Evolutionary conservation across 257 asterid genomes (phyloP).

Genomic region (Lithospermum erythrorhizon): DNA sequence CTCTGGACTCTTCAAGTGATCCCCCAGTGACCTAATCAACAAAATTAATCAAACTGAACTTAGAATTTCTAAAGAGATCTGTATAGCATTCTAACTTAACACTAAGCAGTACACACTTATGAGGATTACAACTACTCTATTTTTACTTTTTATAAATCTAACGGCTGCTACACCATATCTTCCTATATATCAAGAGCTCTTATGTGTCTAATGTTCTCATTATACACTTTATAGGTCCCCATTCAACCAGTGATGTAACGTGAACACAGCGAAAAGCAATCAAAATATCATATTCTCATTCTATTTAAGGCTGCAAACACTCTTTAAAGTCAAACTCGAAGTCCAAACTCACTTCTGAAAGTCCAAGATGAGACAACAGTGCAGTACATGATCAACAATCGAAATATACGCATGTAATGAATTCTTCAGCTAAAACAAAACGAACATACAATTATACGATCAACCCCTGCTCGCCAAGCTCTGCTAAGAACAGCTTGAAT

Average conservation of each 20-base stretch:
- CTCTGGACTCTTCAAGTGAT: slow-evolving; percentile 81
- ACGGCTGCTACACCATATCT: not conserved
- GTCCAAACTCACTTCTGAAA: too few relatives aligned
- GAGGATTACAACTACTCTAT: not conserved
- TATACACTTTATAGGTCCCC: too few relatives aligned
- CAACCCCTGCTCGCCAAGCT: slow-evolving; percentile 96
- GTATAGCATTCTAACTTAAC: not conserved
- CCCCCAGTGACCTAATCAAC: slow-evolving; percentile 81
- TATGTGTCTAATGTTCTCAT: too few relatives aligned
- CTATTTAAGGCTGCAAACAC: not conserved
- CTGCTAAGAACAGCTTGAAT: slow-evolving; percentile 69
- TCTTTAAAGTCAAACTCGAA: too few relatives aligned
- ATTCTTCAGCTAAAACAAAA: not conserved
- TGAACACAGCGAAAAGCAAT: too few relatives aligned
- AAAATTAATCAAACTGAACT: slow-evolving; percentile 1
- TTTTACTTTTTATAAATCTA: too few relatives aligned
- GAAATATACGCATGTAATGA: slow-evolving; percentile 1
- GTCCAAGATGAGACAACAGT: not conserved
- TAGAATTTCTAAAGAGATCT: too few relatives aligned
- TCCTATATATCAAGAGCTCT: not conserved
- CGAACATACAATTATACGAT: slow-evolving; percentile 64
- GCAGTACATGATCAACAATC: not conserved
- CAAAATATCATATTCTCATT: too few relatives aligned
- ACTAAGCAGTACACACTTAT: not conserved
- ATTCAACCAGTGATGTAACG: too few relatives aligned